Percentiles rank a stretch among this genome's conserved stretches.
Evolutionary conservation across 129 eudicot genomes (phyloP).

Genomic region (Ambrosia artemisiifolia): DNA sequence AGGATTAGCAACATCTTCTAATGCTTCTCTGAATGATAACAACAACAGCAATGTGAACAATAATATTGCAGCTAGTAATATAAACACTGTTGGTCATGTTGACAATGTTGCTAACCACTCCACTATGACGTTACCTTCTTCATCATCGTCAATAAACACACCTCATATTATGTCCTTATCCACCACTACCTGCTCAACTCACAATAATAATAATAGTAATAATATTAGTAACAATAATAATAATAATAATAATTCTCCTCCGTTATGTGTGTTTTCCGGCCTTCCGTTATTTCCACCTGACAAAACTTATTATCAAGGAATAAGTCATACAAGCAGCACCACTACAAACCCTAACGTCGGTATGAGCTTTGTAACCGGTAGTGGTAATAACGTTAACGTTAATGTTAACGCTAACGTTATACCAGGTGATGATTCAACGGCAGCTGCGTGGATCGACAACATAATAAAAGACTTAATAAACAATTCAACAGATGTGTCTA

Average conservation of each 20-base stretch:
- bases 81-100: neutral
- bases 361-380: slow-evolving; percentile 8
- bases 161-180: slow-evolving; percentile 25
- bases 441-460: slow-evolving; percentile 74
- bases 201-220: slow-evolving; percentile 1
- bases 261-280: slow-evolving; percentile 80
- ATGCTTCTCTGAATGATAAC: neutral
- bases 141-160: neutral
- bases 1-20: neutral
- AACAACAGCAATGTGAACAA: neutral
- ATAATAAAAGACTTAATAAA: slow-evolving; percentile 75
- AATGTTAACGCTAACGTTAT: neutral
- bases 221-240: neutral
- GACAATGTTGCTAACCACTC: slow-evolving; percentile 56
- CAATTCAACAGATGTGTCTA: slow-evolving; percentile 53
- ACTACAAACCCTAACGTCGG: neutral
- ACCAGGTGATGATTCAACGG: slow-evolving; percentile 29
- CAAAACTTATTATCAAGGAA: slow-evolving; percentile 6
- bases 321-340: neutral
- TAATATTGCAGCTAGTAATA: neutral
- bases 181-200: slow-evolving; percentile 31
- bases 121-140: slow-evolving; percentile 44
- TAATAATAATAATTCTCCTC: slow-evolving; percentile 28
- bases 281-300: slow-evolving; percentile 84
- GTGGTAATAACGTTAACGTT: neutral